Evolutionary conservation across 2,329 filamentous ascomycete species (phyloP).

Genomic region (Fusarium sublunatum): DNA sequence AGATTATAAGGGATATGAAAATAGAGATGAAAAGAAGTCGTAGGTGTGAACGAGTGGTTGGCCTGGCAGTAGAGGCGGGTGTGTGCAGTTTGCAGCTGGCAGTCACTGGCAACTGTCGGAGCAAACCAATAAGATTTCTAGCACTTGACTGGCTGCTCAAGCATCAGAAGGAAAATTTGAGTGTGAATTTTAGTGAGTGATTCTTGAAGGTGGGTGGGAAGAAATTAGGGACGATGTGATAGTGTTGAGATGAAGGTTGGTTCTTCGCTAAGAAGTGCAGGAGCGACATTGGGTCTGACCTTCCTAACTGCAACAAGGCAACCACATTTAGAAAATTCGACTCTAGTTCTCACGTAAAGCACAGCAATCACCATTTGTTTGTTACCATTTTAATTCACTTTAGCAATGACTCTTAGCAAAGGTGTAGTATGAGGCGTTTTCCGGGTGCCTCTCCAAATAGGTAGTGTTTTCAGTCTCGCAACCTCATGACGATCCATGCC

Average conservation of each 20-base stretch:
- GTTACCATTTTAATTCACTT: constrained; percentile 7
- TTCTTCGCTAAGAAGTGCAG: constrained; percentile 62
- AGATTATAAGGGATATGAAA: not conserved
- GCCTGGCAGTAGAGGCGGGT: not conserved
- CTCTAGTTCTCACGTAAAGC: not conserved
- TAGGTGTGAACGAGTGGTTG: not conserved
- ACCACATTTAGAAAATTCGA: constrained; percentile 23
- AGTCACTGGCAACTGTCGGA: constrained; percentile 24
- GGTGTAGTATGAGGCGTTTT: constrained; percentile 6
- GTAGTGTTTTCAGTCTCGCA: constrained; percentile 6
- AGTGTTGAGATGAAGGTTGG: not conserved
- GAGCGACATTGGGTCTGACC: constrained; percentile 6
- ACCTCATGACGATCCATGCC: not conserved
- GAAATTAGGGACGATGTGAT: not conserved
- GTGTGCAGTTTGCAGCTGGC: constrained; percentile 1
- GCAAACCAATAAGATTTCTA: not conserved
- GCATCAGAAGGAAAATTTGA: not conserved
- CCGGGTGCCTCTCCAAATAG: constrained; percentile 6
- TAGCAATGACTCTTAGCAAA: not conserved
- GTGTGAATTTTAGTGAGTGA: not conserved
- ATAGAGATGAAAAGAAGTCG: not conserved
- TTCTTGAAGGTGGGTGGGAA: not conserved
- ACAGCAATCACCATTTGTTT: not conserved
- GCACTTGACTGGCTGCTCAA: not conserved
- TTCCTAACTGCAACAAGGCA: constrained; percentile 13